Percentiles rank a stretch among this genome's conserved stretches.
Evolutionary conservation across 495 filamentous ascomycete genomes (phyloP).

Genomic region (Staphylotrichum longicolle): DNA sequence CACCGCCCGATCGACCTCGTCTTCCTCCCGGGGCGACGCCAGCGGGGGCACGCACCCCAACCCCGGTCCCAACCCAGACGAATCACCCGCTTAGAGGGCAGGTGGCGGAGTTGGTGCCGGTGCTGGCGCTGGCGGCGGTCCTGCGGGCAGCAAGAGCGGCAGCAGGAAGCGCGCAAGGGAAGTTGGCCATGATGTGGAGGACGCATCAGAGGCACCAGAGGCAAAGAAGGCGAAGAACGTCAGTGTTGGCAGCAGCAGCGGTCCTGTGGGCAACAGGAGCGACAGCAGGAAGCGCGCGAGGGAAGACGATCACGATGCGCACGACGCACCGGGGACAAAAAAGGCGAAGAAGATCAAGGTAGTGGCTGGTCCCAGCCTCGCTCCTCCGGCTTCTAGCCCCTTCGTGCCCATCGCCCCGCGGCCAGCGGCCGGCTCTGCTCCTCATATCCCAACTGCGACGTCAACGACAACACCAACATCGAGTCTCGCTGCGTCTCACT

Average conservation of each 20-base stretch:
- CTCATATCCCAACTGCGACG: not conserved
- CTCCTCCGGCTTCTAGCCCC: not conserved
- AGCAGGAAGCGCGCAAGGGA: conserved; percentile 1
- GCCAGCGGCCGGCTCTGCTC: not conserved
- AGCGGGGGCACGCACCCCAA: not conserved
- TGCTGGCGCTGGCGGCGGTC: not conserved
- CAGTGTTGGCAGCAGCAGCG: too few species aligned
- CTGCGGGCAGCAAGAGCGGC: not conserved
- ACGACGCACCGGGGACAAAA: not conserved
- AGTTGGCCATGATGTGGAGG: not conserved
- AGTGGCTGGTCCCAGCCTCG: not conserved
- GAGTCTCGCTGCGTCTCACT: not conserved
- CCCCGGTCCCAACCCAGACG: conserved; percentile 3
- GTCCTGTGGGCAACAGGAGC: too few species aligned
- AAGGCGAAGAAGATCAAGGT: not conserved
- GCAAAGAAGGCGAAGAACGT: not conserved
- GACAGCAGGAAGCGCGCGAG: not conserved
- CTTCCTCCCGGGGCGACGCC: conserved; percentile 17
- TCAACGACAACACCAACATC: not conserved
- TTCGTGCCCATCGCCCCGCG: not conserved
- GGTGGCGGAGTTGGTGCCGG: conserved; percentile 3
- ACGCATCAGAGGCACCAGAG: not conserved
- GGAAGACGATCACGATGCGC: not conserved
- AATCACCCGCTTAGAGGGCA: conserved; percentile 13
- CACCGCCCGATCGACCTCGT: not conserved